Conservation (phyloP, 805 yeast genomes). For the Nakazawaea molendinolei region DNA sequence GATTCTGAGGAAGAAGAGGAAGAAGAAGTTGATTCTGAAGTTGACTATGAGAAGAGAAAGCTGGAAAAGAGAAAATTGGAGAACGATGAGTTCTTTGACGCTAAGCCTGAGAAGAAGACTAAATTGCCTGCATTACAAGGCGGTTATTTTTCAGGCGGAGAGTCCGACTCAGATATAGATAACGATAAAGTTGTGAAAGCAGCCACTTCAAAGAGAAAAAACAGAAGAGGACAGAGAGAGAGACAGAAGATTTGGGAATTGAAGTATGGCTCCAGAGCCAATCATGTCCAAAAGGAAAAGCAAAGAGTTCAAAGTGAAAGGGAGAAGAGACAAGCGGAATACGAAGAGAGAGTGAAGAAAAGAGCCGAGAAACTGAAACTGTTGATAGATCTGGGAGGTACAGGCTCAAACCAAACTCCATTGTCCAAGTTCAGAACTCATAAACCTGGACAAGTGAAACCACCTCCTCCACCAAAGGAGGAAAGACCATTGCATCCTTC, state of each 20-base stretch:
- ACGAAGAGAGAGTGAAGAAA: constrained; percentile 64
- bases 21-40: constrained; percentile 10
- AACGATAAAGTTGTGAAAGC: constrained; percentile 46
- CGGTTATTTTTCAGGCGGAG: constrained; percentile 83
- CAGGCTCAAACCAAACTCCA: constrained; percentile 17
- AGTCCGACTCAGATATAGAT: constrained; percentile 44
- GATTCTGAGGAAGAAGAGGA: constrained; percentile 20
- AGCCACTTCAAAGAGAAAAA: constrained; percentile 56
- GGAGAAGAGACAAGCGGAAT: constrained; percentile 54
- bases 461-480: constrained; percentile 10
- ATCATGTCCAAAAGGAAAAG: constrained; percentile 67
- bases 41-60: constrained; percentile 7
- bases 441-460: constrained; percentile 9
- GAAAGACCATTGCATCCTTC: constrained; percentile 76
- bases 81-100: constrained; percentile 37
- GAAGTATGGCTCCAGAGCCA: constrained; percentile 81
- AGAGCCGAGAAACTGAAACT: constrained; percentile 47
- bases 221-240: constrained; percentile 95
- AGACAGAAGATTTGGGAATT: constrained; percentile 95
- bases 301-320: constrained; percentile 48
- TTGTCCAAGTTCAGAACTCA: constrained; percentile 9
- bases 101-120: constrained; percentile 18
- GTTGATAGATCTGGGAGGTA: constrained; percentile 22
- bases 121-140: constrained; percentile 62
- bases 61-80: constrained; percentile 13